These are phyloP conservation scores for Trichoderma aggressivum DNA, from an alignment of 2,329 filamentous ascomycete genomes.

Conservation along the genomic window DNA sequence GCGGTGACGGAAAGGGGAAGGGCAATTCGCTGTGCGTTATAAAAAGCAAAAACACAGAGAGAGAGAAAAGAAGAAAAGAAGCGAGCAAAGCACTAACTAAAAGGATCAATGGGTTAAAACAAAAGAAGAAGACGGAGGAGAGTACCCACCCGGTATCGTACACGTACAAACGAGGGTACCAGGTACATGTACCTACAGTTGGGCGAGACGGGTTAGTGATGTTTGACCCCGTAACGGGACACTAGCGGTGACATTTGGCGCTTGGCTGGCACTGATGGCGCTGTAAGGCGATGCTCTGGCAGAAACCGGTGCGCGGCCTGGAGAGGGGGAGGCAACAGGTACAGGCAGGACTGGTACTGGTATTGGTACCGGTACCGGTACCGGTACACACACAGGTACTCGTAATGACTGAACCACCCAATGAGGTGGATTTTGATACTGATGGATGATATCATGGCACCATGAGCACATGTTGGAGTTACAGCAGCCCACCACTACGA, in stretches of 20 bases:
- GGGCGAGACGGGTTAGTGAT: neutral
- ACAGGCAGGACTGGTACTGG: neutral
- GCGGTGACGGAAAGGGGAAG: neutral
- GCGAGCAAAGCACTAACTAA: neutral
- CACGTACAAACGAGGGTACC: neutral
- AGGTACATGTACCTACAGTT: neutral
- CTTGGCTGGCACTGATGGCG: neutral
- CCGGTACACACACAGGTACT: neutral
- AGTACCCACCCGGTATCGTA: no score
- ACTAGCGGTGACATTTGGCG: neutral
- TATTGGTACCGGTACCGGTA: no score
- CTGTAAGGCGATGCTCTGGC: neutral
- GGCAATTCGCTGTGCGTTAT: neutral
- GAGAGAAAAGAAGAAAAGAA: neutral
- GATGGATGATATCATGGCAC: neutral
- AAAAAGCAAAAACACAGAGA: neutral
- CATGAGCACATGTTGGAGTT: neutral
- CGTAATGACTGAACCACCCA: neutral
- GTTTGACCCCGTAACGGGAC: neutral
- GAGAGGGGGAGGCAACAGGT: neutral
- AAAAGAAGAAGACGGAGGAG: neutral
- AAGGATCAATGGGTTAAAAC: neutral
- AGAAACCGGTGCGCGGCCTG: neutral
- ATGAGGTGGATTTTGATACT: neutral
- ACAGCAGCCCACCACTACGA: neutral